Evolutionary conservation across 148 eudicot genomes (phyloP), one percentile per base, ranked within the genome.

Genomic region (Limonium bicolor): DNA sequence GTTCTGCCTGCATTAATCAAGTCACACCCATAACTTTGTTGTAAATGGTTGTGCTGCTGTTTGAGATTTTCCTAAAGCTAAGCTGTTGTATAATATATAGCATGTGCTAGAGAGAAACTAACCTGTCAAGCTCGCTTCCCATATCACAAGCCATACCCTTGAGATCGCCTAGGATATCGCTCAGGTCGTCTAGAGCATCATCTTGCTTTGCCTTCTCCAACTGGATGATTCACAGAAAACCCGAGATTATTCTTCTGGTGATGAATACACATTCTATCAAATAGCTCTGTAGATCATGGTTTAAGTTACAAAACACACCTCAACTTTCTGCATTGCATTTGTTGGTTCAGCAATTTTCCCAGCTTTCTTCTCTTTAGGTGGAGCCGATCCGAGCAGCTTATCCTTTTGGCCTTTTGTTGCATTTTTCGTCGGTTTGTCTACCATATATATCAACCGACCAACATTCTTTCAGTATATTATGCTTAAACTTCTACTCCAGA

Each of bases 91-190:
- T n/a, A n/a, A n/a, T n/a, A n/a, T n/a, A n/a, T n/a, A n/a, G n/a
- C n/a, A n/a, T n/a, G n/a, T n/a, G n/a, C n/a, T n/a, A n/a, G n/a
- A 40, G 11, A 40, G 13, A 34, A 22, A 72, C 76, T 35, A 18
- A 80, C 95, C 61, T 80, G 2, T 85, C 64, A 24, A 80, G 90
- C 71, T 87, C 96, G 56, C 70, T 20, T 55, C 96, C 96, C 94
- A 87, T 87, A 36, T 73, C 94, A 16, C 62, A 46, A 20, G 94
- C 96, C 96, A 87, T 82, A 6, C 96, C 94, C 75, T 87, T 87
- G 11, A 87, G 58, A 36, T 82, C 86, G 54, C 94, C 96, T 59
- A 87, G 58, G 39, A 87, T 82, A 43, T 65, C 55, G 61, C 96
- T 73, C 33, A 82, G 57, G 32, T 82, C 94, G 1, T 59, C 55